Conservation (phyloP, 2,329 filamentous ascomycete species). For the Aspergillus viridinutans region DNA sequence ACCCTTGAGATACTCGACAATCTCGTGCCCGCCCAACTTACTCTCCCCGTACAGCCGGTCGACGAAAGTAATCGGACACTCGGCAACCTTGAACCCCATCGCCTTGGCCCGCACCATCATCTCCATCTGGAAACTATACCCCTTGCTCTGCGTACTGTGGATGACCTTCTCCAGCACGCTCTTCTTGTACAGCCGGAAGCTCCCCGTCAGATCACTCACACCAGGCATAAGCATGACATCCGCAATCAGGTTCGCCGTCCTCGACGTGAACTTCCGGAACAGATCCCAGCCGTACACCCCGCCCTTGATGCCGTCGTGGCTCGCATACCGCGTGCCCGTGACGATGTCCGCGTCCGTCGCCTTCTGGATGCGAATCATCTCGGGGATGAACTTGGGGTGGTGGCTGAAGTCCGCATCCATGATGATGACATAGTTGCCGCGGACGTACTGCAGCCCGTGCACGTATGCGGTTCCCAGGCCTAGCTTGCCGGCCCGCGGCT, state of each 20-base stretch:
- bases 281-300: constrained; percentile 97
- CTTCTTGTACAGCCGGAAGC: constrained; percentile 93
- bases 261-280: constrained; percentile 69
- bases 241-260: constrained; percentile 87
- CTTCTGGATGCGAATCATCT: constrained; percentile 82
- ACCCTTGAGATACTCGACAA: constrained; percentile 91
- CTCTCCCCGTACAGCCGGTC: constrained; percentile 93
- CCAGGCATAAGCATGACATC: constrained; percentile 90
- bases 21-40: constrained; percentile 92
- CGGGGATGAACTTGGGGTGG: constrained; percentile 97
- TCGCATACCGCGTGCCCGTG: constrained; percentile 90
- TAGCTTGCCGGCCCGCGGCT: constrained; percentile 88
- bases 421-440: constrained; percentile 96
- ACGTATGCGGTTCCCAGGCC: constrained; percentile 97
- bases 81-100: constrained; percentile 88
- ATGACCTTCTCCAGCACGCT: constrained; percentile 86
- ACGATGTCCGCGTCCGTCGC: constrained; percentile 87
- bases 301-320: constrained; percentile 56
- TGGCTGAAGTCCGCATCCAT: constrained; percentile 99
- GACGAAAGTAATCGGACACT: constrained; percentile 95
- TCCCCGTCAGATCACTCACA: constrained; percentile 92
- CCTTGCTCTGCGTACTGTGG: constrained; percentile 85
- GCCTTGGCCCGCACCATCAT: constrained; percentile 97
- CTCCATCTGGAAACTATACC: constrained; percentile 99
- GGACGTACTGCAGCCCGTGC: constrained; percentile 83